These are phyloP conservation scores for Coniochaeta sp. DNA, from an alignment of 2,329 filamentous ascomycete genomes.

Conservation along the genomic window DNA sequence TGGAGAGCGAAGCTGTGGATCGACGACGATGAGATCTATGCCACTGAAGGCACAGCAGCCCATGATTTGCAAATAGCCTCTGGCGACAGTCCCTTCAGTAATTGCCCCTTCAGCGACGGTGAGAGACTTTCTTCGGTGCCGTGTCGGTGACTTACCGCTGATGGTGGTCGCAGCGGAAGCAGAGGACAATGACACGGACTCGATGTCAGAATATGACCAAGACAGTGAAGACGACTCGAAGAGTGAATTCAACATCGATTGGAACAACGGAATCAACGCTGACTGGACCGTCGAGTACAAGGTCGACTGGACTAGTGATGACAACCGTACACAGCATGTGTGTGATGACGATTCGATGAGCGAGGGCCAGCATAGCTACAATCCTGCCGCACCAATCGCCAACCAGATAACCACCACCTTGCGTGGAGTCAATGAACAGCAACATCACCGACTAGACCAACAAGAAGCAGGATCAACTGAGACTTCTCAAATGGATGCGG, in stretches of 20 bases:
- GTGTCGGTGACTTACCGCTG: not conserved
- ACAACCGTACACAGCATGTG: not conserved
- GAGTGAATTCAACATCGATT: no score
- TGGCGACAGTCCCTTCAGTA: not conserved
- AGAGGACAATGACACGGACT: not conserved
- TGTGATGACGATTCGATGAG: not conserved
- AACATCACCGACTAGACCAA: not conserved
- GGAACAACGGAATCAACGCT: no score
- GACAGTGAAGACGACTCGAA: not conserved
- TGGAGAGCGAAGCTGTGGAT: constrained; percentile 9
- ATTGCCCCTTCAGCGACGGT: not conserved
- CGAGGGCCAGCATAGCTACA: not conserved
- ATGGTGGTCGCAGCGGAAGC: not conserved
- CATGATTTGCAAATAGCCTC: not conserved
- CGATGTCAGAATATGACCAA: not conserved
- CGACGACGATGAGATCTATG: constrained; percentile 10
- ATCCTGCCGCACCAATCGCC: not conserved
- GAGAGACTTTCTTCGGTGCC: not conserved
- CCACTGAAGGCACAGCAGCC: not conserved
- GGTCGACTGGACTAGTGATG: not conserved
- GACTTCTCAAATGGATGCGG: not conserved
- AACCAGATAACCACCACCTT: not conserved
- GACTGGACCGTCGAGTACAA: no score
- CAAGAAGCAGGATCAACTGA: not conserved
- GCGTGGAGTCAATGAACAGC: not conserved